Evolutionary conservation across 2,329 filamentous ascomycete genomes (phyloP), one percentile per base, ranked within the genome.

Genomic region (Xylaria polymorpha): DNA sequence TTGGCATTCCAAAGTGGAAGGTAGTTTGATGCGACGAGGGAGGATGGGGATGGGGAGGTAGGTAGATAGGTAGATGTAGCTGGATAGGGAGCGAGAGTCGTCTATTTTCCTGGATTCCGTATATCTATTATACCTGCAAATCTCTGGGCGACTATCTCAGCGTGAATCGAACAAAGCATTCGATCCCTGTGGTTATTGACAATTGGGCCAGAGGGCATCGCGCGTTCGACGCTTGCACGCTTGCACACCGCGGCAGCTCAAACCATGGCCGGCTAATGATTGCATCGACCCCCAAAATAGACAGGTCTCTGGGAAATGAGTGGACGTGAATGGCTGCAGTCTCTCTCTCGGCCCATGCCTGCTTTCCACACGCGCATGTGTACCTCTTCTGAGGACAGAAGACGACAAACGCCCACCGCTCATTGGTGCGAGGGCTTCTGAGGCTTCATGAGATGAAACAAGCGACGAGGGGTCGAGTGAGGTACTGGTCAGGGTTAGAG

Each of bases 381-480:
- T 73, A 71, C 72, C 70, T 65, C 66, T 64, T 29, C 25, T 29
- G 25, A 29, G 25, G 25, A 4, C 25, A 29, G 59, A 67, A 63
- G 66, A 72, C 68, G 69, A 71, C 69, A 75, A 72, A 72, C 70
- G 74, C 73, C 64, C 66, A 63, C 68, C 58, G 65, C 68, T 70
- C 71, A 77, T 76, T 77, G 76, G 74, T 72, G 67, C 68, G 72
- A 75, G 72, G 72, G 74, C 73, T 63, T 64, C 63, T 66, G 68
- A 68, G 69, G 61, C 70, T 53, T 71, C 70, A 50, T 72, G 69
- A 77, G 67, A 74, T 78, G 76, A 78, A 78, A 78, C 76, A 78
- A 74, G 72, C 72, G 72, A 74, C 72, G 67, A 73, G 63, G 68
- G 53, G 67, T 22, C 46, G n/a, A 39, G 61, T 50, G 56, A 50